phyloP scores from a whole-genome alignment of 83 land plant genomes.

The Picea abies region DNA sequence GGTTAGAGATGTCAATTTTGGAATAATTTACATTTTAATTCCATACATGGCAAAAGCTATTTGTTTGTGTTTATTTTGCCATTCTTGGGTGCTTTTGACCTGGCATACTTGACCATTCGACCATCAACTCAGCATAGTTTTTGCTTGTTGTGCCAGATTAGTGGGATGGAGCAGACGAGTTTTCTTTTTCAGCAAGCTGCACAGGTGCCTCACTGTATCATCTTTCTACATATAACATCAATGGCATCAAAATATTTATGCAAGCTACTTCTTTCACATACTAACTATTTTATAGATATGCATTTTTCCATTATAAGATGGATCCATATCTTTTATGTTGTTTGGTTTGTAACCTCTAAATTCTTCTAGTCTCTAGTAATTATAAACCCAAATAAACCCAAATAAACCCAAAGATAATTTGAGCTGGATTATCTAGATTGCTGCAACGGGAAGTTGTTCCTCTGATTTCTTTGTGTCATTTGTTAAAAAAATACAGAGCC shows the following conservation, averaged over 20 bases:
- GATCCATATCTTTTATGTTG: not conserved
- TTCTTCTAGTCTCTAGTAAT: not conserved
- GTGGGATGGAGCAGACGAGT: slow-evolving; percentile 96
- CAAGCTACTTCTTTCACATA: not conserved
- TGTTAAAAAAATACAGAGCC: not conserved
- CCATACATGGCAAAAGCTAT: not conserved
- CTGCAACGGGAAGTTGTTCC: not conserved
- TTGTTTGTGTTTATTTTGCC: not conserved
- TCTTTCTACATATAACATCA: not conserved
- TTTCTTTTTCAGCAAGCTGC: slow-evolving; percentile 89
- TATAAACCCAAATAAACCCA: not conserved
- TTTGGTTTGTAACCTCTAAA: not conserved
- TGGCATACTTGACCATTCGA: not conserved
- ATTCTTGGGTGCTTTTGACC: slow-evolving; percentile 4
- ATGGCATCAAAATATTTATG: not conserved
- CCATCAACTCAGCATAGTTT: not conserved
- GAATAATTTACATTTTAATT: not conserved
- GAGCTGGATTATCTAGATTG: not conserved
- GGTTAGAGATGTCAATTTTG: not conserved
- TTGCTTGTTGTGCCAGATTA: slow-evolving; percentile 45
- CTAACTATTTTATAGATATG: not conserved
- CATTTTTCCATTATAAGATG: not conserved
- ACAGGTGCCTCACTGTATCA: slow-evolving; percentile 47
- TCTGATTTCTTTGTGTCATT: not conserved
- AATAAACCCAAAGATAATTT: not conserved